Evolutionary conservation across 73 alveolate genomes (phyloP), one percentile per base, ranked within the genome.

Genomic region (Uronychia binucleata): DNA sequence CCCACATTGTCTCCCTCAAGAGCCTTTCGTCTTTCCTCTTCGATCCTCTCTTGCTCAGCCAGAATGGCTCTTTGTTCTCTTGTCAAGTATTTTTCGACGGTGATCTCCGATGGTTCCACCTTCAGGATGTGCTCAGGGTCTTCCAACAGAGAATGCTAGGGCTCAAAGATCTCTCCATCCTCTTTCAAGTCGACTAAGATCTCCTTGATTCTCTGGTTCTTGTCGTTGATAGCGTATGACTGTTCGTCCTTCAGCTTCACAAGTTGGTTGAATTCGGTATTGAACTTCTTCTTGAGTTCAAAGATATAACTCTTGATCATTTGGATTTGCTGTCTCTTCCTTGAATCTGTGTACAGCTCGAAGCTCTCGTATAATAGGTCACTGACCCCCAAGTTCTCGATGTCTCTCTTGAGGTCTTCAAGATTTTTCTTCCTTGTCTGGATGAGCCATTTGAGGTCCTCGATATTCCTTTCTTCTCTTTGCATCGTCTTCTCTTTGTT

Each of bases 1-100:
- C 98, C 98, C 85, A 97, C 95, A 80, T 97, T 97, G 90, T 97
- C 99, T 77, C 98, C 98, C 90, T 94, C 95, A n/a, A 96, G 94
- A 29, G 99, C 98, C 84, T 94, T 93, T 57, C 88, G 93, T 86
- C 99, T 91, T 74, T 94, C 99, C 90, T 97, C 99, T 78, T 95
- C 97, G 35, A 91, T 96, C 34, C 90, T 86, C 57, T 95, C 92
- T 85, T 97, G 98, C 77, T 92, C 97, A 25, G 90, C 99, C 75
- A 90, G 91, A 80, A 85, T 91, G n/a, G 92, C 98, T 83, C 96
- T 90, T 89, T 96, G 98, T 90, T 97, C 99, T 74, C 94, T 94
- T 0, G 99, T 93, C 58, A 93, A 95, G 95, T 91, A 96, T 81
- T 94, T 90, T 46, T 91, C 96, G 32, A 97, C 95, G 29, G 89